Evolutionary conservation across 192 early-diverging fungal genomes (phyloP).

Genomic region (Irineochytrium annulatum): DNA sequence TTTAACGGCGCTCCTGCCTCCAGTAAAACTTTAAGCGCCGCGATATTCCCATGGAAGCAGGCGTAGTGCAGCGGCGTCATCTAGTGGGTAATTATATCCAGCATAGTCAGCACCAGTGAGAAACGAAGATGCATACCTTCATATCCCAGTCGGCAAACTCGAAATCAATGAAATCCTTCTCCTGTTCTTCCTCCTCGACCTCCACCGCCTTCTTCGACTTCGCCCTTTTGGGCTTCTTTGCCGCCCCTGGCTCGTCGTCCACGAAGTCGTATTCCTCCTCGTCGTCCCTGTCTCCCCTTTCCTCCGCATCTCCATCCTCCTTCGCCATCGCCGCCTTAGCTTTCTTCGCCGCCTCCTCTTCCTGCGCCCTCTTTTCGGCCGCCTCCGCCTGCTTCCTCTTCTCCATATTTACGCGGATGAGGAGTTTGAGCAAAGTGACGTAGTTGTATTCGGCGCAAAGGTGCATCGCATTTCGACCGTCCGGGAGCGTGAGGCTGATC

Average conservation of each 20-base stretch:
- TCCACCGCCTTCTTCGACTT: too few relatives aligned
- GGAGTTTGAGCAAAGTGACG: not conserved
- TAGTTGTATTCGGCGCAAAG: conserved; percentile 23
- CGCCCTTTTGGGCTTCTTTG: too few relatives aligned
- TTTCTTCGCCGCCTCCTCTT: not conserved
- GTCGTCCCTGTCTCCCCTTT: conserved; percentile 5
- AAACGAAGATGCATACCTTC: conserved; percentile 9
- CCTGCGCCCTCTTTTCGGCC: not conserved
- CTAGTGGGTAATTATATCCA: too few relatives aligned
- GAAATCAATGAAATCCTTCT: conserved; percentile 21
- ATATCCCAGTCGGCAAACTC: conserved; percentile 14
- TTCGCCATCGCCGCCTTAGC: conserved; percentile 2
- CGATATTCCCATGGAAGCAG: conserved; percentile 13
- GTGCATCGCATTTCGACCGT: conserved; percentile 22
- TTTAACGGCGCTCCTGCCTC: conserved; percentile 14
- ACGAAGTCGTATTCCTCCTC: too few relatives aligned
- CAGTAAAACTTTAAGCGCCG: not conserved
- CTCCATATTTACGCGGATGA: not conserved
- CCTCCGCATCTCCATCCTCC: conserved; percentile 13
- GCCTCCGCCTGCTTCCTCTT: not conserved
- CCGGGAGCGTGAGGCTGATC: conserved; percentile 19
- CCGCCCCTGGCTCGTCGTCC: too few relatives aligned
- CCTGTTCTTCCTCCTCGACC: conserved; percentile 15
- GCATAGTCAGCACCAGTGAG: not conserved
- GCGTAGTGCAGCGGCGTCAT: conserved; percentile 23